A percentile compares a stretch with the other conserved stretches of the same genome.
phyloP scores from a whole-genome alignment of 371 early-diverging fungal genomes.

The Mortierella sp. region DNA sequence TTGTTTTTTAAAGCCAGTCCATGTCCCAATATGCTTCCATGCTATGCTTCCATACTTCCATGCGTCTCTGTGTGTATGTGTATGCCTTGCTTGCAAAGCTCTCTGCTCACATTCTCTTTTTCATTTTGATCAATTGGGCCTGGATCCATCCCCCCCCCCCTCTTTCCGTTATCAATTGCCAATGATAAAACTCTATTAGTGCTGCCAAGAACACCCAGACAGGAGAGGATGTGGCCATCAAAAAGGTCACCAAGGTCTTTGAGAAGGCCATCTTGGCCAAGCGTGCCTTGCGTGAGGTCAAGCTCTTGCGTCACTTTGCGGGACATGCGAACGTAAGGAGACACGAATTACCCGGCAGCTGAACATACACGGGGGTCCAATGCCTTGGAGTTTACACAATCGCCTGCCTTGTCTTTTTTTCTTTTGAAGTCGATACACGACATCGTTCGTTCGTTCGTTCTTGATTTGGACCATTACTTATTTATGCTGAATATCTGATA shows the following conservation, averaged over 20 bases:
- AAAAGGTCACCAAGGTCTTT: slow-evolving; percentile 85
- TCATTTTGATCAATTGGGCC: neutral
- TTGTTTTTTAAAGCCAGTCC: slow-evolving; percentile 8
- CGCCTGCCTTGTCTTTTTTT: no score
- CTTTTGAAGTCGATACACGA: no score
- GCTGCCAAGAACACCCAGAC: slow-evolving; percentile 84
- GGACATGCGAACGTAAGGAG: slow-evolving; percentile 88
- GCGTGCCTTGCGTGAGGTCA: slow-evolving; percentile 91
- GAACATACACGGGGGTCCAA: no score
- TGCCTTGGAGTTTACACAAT: neutral
- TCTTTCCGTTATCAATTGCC: neutral
- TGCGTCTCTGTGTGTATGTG: neutral
- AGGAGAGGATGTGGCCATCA: slow-evolving; percentile 92
- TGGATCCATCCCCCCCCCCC: no score
- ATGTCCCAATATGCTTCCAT: slow-evolving; percentile 2
- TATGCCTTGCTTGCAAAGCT: neutral
- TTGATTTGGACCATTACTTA: neutral
- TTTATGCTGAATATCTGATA: neutral
- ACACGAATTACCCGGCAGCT: neutral
- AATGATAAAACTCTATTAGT: slow-evolving; percentile 57
- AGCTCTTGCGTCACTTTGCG: slow-evolving; percentile 89
- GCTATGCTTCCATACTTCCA: no score
- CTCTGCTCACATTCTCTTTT: neutral
- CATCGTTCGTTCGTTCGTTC: neutral
- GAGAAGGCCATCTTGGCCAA: slow-evolving; percentile 89